Conservation (phyloP, 1,284 basidiomycete genomes). For the Puccinia horiana region DNA sequence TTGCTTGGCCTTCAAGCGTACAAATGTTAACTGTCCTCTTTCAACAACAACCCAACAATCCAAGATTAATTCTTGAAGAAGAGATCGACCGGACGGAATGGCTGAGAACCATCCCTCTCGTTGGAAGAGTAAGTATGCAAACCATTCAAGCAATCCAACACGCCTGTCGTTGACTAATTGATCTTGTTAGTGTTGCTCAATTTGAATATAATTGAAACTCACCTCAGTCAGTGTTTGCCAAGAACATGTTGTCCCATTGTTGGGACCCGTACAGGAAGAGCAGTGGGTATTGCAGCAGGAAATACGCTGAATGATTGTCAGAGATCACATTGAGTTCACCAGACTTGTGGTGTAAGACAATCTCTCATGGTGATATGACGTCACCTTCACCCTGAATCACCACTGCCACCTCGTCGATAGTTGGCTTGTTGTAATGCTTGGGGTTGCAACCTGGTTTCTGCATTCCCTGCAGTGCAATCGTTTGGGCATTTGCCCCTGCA, state of each 20-base stretch:
- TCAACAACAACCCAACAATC: too few relatives aligned
- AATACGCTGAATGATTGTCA: background rate
- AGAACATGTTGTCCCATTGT: background rate
- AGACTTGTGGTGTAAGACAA: background rate
- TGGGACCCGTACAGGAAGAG: background rate
- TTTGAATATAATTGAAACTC: background rate
- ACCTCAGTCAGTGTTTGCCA: background rate
- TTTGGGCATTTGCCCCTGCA: too few relatives aligned
- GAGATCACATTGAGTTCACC: background rate
- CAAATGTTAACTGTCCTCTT: too few relatives aligned
- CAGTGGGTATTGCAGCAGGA: background rate
- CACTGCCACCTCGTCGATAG: background rate
- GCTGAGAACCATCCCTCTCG: too few relatives aligned
- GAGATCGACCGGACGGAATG: too few relatives aligned
- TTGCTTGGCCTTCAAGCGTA: too few relatives aligned
- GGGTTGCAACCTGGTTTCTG: background rate
- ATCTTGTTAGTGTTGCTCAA: too few relatives aligned
- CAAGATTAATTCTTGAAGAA: too few relatives aligned
- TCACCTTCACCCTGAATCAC: background rate
- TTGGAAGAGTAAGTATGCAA: too few relatives aligned
- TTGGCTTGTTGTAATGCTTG: slow-evolving; percentile 3
- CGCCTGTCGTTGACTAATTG: too few relatives aligned
- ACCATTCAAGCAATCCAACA: too few relatives aligned
- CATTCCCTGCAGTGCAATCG: background rate
- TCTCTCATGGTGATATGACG: background rate